Evolutionary conservation across 1,284 basidiomycete genomes (phyloP), one percentile per base, ranked within the genome.

Genomic region (Earliella scabrosa): DNA sequence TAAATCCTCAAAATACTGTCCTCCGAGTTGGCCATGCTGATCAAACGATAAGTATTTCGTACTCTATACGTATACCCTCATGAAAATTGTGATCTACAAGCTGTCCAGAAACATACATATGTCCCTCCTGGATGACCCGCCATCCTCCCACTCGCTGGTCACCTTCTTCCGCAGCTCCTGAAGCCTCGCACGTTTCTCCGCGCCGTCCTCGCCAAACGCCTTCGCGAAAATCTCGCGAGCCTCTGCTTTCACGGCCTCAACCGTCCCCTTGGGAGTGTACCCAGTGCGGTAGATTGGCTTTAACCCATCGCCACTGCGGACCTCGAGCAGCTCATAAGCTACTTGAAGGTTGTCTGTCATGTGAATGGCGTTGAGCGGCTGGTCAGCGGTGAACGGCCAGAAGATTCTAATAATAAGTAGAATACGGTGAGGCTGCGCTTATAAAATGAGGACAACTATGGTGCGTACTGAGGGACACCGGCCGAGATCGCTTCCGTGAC

Each of bases 301-400:
- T 8, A 66, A 48, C 2, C 64, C 65, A 4, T 26, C 4, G 11
- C 63, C 65, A 9, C 58, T 59, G 9, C 66, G 63, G 0, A 67
- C 66, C 45, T 68, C 62, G 24, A 66, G 35, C 21, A 69, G 54
- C 56, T 69, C 65, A 46, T 66, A 69, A 2, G 59, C 68, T 3
- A 68, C 58, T n/a, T 63, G 43, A 31, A 59, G 57, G 21, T 44
- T 58, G 10, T 62, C 52, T 3, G 58, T 48, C 7, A 64, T 36
- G 43, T 62, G 50, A 3, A 66, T 46, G 21, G 66, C 64, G 50
- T 63, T 66, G 7, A 35, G 10, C 14, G 67, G 65, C 45, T 70
- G 68, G 54, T 70, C 68, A 2, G 54, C 64, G 24, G 34, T 40
- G 48, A 66, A 64, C 2, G 68, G 68, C 67, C 67, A 68, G 5